Conservation (phyloP, 176 grass and related monocot species). For the Oropetium thomaeum region DNA sequence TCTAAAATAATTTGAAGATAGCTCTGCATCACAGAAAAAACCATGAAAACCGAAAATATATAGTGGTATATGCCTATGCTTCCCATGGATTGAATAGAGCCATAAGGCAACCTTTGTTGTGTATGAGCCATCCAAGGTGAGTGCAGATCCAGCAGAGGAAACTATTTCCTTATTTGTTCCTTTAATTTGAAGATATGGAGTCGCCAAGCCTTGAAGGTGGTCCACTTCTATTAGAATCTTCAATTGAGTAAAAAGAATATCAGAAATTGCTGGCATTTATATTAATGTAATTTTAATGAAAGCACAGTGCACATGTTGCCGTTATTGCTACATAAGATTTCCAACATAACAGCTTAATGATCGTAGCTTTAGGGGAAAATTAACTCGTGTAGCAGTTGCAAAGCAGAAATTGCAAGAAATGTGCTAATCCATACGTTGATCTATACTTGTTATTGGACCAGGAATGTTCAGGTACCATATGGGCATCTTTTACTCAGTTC, state of each 20-base stretch:
- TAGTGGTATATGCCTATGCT: slow-evolving; percentile 1
- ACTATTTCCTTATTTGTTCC: slow-evolving; percentile 91
- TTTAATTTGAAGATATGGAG: slow-evolving; percentile 95
- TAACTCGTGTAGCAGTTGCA: not conserved
- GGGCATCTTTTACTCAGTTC: not conserved
- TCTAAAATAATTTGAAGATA: slow-evolving; percentile 99
- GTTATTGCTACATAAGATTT: slow-evolving; percentile 10
- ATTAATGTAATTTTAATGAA: slow-evolving; percentile 7
- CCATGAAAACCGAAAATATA: slow-evolving; percentile 20
- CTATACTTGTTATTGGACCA: not conserved
- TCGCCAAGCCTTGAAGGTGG: slow-evolving; percentile 73
- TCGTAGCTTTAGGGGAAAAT: slow-evolving; percentile 5
- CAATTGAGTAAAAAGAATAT: slow-evolving; percentile 26
- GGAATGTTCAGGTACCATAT: not conserved
- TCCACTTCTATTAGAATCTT: slow-evolving; percentile 99
- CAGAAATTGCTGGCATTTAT: slow-evolving; percentile 17
- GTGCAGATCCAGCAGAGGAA: slow-evolving; percentile 68
- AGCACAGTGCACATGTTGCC: not conserved
- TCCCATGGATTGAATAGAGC: slow-evolving; percentile 19
- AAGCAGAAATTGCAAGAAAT: not conserved
- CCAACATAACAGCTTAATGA: slow-evolving; percentile 5
- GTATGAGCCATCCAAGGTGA: slow-evolving; percentile 84
- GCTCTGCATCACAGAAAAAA: slow-evolving; percentile 47
- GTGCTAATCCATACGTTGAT: not conserved
- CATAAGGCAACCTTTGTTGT: slow-evolving; percentile 78